Percentiles rank a stretch among this genome's conserved stretches.
Conservation (phyloP, 305 asterid genomes). For the Withania somnifera region DNA sequence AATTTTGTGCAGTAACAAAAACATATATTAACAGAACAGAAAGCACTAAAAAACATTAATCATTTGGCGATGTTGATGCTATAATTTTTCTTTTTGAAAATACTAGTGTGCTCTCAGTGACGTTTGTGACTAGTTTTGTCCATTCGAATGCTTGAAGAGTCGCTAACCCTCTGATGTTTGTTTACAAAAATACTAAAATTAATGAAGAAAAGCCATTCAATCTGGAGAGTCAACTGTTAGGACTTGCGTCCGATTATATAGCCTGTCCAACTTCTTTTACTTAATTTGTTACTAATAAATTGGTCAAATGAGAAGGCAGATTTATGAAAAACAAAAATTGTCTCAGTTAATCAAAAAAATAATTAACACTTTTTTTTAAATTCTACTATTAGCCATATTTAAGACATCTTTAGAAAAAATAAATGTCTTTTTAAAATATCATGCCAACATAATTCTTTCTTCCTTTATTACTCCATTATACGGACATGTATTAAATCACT, state of each 20-base stretch:
- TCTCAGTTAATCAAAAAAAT: no score
- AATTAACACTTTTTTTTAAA: no score
- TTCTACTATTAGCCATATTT: no score
- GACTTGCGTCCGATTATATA: neutral
- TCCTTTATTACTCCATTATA: no score
- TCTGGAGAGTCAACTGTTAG: neutral
- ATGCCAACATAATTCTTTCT: no score
- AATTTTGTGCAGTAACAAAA: neutral
- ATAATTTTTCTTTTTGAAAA: neutral
- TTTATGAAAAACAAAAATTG: no score
- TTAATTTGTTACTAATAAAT: neutral
- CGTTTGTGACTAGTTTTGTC: neutral
- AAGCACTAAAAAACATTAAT: neutral
- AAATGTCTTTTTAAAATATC: no score
- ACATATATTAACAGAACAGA: neutral
- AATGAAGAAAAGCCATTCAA: neutral
- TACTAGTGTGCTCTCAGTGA: neutral
- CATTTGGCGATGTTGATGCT: neutral
- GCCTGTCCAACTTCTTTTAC: neutral
- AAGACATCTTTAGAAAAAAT: no score
- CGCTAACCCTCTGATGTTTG: neutral
- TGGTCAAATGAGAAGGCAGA: neutral
- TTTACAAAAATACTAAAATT: neutral
- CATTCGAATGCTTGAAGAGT: neutral
- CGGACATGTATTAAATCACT: no score